Conservation (phyloP, 2,329 filamentous ascomycete genomes). For the Fusarium pseudograminearum region DNA sequence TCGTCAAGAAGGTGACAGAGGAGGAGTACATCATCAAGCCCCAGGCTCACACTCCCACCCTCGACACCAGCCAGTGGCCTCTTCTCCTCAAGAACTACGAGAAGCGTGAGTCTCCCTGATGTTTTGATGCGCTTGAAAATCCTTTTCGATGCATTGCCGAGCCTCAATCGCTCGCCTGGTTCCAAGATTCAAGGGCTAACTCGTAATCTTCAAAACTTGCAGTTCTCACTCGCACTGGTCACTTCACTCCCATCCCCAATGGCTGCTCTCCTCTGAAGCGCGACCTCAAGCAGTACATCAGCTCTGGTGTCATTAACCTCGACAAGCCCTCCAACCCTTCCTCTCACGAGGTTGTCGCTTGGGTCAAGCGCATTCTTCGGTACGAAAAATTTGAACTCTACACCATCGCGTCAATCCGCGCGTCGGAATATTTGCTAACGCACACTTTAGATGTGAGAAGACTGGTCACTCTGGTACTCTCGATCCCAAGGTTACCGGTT, state of each 20-base stretch:
- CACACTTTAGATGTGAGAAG: slow-evolving; percentile 72
- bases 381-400: slow-evolving; percentile 56
- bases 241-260: slow-evolving; percentile 96
- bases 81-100: slow-evolving; percentile 96
- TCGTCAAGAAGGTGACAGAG: slow-evolving; percentile 54
- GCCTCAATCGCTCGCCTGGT: slow-evolving; percentile 13
- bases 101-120: slow-evolving; percentile 72
- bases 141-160: slow-evolving; percentile 4
- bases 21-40: slow-evolving; percentile 93
- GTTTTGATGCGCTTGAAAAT: not conserved
- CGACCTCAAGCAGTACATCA: slow-evolving; percentile 97
- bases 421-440: slow-evolving; percentile 21
- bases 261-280: slow-evolving; percentile 92
- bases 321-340: slow-evolving; percentile 90
- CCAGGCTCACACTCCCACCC: slow-evolving; percentile 78
- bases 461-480: slow-evolving; percentile 98
- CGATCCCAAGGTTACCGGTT: slow-evolving; percentile 97
- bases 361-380: slow-evolving; percentile 98
- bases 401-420: slow-evolving; percentile 29
- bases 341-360: slow-evolving; percentile 98
- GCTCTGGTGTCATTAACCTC: slow-evolving; percentile 97
- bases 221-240: slow-evolving; percentile 93
- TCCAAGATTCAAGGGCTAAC: slow-evolving; percentile 33
- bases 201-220: slow-evolving; percentile 36
- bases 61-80: slow-evolving; percentile 92